Base-by-base conservation (phyloP, 179 eudicot genomes). In the Nepenthes alata region DNA sequence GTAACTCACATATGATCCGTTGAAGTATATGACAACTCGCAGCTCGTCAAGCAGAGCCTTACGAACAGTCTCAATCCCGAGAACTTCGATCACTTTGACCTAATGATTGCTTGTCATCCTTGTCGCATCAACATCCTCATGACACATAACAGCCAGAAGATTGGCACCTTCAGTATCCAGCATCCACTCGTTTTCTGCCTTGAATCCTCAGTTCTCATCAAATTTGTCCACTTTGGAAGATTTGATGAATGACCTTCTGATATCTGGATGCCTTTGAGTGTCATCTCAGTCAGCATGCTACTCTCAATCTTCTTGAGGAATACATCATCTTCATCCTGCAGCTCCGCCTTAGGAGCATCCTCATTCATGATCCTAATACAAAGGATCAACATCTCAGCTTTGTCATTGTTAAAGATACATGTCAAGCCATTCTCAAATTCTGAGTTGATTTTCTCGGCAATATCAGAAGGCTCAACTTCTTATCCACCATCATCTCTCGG, bases 401-500 rank as follows among this genome's bases (percentile, higher is more conserved):
- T 94, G 66, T 91, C 99, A 70, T 94, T 96, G 60, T 85, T 91
- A 45, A 85, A 94, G 62, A 94, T 94, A 69, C 99, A 91, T 8
- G 89, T 91, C 67, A 94, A 62, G 73, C 91, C 96, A 67, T 84
- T 89, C 53, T 85, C 88, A 69, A 91, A 94, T 76, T 87, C 99
- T 62, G 69, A 67, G 80, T 84, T 94, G 60, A 94, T 94, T 77
- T 91, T 94, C 75, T 88, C 96, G 2, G 99, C 97, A 79, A 94
- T 91, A 63, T 91, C 95, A 51, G 99, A 89, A 96, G 91, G 77
- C 95, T 85, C 76, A 94, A 72, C 81, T 87, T 94, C 70, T 90
- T 94, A 68, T 94, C 99, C 38, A 91, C 91, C 99, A 91, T 94
- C 99, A 94, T 94, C 72, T 91, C 99, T 47, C 99, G 89, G 70